Percentiles rank a stretch among this genome's conserved stretches.
These are phyloP conservation scores for Cladosporium colombiae DNA, from an alignment of 2,329 filamentous ascomycete species.

Conservation along the genomic window DNA sequence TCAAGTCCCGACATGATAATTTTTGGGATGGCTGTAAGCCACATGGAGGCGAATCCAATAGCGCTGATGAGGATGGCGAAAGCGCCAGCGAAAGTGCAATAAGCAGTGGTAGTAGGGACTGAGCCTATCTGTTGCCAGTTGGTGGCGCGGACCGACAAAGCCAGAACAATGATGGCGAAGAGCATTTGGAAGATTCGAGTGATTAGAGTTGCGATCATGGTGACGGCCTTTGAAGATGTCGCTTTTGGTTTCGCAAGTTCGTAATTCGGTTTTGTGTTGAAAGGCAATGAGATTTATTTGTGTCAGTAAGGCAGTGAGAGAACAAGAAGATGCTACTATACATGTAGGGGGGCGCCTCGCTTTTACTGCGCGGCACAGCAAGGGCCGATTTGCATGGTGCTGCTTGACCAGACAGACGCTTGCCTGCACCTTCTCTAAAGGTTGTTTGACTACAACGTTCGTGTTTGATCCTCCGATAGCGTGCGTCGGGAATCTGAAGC, in stretches of 20 bases:
- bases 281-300: neutral
- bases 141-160: slow-evolving; percentile 30
- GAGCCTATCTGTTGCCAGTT: slow-evolving; percentile 27
- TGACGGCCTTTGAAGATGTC: neutral
- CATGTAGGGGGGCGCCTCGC: neutral
- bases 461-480: slow-evolving; percentile 5
- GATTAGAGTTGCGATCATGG: slow-evolving; percentile 24
- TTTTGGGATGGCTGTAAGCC: slow-evolving; percentile 24
- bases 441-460: neutral
- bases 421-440: neutral
- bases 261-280: neutral
- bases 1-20: slow-evolving; percentile 29
- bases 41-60: slow-evolving; percentile 29
- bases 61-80: slow-evolving; percentile 28
- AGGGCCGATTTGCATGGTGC: neutral
- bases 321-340: neutral
- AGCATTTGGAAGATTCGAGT: slow-evolving; percentile 27
- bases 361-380: neutral
- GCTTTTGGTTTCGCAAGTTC: neutral
- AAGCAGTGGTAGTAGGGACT: slow-evolving; percentile 28
- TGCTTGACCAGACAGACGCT: neutral
- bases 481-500: neutral
- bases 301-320: neutral
- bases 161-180: slow-evolving; percentile 33
- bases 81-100: slow-evolving; percentile 30